Evolutionary conservation across 768 basidiomycete genomes (phyloP), one percentile per base, ranked within the genome.

Genomic region (Boletus vinaceobasis): DNA sequence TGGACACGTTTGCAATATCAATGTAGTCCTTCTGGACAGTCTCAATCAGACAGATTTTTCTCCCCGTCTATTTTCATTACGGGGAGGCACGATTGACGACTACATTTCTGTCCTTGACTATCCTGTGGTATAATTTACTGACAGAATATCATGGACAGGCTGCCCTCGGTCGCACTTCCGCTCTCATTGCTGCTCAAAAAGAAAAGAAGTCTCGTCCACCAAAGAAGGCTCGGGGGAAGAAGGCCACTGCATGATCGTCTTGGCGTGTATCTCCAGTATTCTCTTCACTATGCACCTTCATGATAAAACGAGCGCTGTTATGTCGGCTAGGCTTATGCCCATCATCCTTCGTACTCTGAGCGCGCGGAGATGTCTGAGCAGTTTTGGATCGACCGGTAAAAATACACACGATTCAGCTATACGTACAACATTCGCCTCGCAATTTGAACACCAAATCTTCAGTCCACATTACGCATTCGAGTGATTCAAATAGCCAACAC

Each of bases 1-100:
- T 93, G 88, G 90, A 93, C 86, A 89, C 75, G 88, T 88, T 81
- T 93, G 90, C 90, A 85, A 93, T 73, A 93, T 68, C 73, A 63
- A 77, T 39, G 2, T 27, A 9, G 65, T 62, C 67, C 5, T 58
- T 53, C 14, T 54, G 55, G 64, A 61, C 50, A 38, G 59, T 70
- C 64, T 39, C 62, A 59, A 57, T 58, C n/a, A 57, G 6, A 38
- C 44, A 35, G 40, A 40, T 51, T 23, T 23, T 21, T 57, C 71
- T 70, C 69, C 65, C 71, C 71, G 71, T 65, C 56, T 65, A 2
- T 48, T 21, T 46, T 19, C n/a, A 36, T 35, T 3, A 7, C 39
- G 38, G 69, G 68, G 77, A 78, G 78, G 61, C 27, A 57, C 52
- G 33, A 60, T 46, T 56, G 70, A 61, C 57, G 65, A 60, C 55